A percentile compares a stretch with the other conserved stretches of the same genome.
phyloP scores from a whole-genome alignment of 192 early-diverging fungal species.

The Gamsiella multidivaricata region DNA sequence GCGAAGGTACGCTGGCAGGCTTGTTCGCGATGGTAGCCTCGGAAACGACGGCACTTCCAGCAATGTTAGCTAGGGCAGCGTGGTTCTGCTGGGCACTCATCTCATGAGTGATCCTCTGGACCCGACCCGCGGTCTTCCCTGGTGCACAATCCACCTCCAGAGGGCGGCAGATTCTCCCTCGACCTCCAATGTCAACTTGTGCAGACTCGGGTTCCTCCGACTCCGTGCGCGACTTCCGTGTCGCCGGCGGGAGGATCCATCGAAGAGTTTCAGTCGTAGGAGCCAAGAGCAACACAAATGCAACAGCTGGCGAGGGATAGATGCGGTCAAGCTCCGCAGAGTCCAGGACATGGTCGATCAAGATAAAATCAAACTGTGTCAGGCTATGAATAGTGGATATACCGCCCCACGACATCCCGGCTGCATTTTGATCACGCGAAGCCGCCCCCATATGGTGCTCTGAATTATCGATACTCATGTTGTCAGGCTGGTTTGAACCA shows the following conservation, averaged over 20 bases:
- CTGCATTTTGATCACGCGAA: neutral
- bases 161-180: neutral
- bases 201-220: slow-evolving; percentile 16
- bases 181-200: slow-evolving; percentile 25
- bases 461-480: neutral
- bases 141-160: neutral
- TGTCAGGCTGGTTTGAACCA: neutral
- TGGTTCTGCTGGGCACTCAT: neutral
- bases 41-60: neutral
- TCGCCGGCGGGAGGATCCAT: slow-evolving; percentile 42
- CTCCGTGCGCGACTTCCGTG: slow-evolving; percentile 2
- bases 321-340: slow-evolving; percentile 37
- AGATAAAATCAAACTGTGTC: slow-evolving; percentile 28
- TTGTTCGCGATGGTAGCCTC: neutral
- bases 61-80: neutral
- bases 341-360: slow-evolving; percentile 42
- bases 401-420: no score
- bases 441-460: no score
- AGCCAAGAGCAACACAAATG: slow-evolving; percentile 25
- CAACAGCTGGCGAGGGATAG: slow-evolving; percentile 23
- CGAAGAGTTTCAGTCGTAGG: slow-evolving; percentile 37
- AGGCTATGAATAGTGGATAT: neutral
- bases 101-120: neutral
- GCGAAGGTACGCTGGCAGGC: neutral
- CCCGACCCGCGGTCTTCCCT: neutral